Evolutionary conservation across 2,329 filamentous ascomycete species (phyloP), one percentile per base, ranked within the genome.

Genomic region (Alternaria viburni): DNA sequence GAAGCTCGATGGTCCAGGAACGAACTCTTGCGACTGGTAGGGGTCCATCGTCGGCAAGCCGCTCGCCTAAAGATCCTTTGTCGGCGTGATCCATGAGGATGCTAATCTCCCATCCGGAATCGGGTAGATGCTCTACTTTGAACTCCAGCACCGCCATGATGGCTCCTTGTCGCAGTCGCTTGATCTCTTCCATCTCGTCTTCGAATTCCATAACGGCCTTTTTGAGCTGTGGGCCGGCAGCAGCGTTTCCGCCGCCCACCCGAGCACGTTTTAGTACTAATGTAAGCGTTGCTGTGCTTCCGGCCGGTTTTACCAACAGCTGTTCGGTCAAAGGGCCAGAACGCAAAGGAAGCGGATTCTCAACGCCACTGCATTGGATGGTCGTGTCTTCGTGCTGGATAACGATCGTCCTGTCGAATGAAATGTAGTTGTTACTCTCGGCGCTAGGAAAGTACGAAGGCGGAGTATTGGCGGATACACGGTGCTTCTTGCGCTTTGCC

Each of bases 1-100:
- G 86, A 17, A 99, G 85, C 73, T 97, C 93, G 62, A 94, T 89
- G n/a, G 93, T 96, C 91, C 93, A 98, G 23, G 92, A 90, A 57
- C 93, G 90, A 47, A 94, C 90, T 76, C 90, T 94, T 67, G 88
- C 87, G 55, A 92, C 87, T 45, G 91, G 88, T 54, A 97, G 83
- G 28, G 87, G 87, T 5, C 91, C 93, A 45, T 93, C 89, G 64
- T 95, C 87, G 60, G 95, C 91, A 28, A 99, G 84, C 19, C 96
- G 84, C 71, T 97, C 93, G 26, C 90, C 88, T 13, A 99, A 82
- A 0, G 94, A 92, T 0, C 93, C 93, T 77, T 92, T 93, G 56
- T 93, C 91, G 11, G 92, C 91, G 71, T 92, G 86, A 51, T 94
- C 91, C 45, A 87, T 90, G 21, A 97, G 83, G 4, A 96, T 84